phyloP scores from a whole-genome alignment of 768 basidiomycete genomes.

The Suillus variegatus region DNA sequence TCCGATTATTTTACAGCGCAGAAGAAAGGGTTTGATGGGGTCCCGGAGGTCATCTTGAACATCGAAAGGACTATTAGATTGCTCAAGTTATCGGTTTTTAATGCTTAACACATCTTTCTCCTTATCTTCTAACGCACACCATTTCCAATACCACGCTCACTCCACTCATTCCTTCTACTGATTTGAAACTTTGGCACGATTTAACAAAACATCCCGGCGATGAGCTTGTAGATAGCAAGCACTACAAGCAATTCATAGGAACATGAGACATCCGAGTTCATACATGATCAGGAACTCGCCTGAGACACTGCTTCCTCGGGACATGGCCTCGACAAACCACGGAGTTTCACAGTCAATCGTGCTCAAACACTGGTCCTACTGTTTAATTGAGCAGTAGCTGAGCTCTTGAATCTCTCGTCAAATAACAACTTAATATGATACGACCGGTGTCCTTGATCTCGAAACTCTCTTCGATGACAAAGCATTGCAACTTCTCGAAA shows the following conservation, averaged over 20 bases:
- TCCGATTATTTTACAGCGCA: background rate
- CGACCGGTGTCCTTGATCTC: background rate
- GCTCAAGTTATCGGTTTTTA: constrained; percentile 7
- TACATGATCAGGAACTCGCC: background rate
- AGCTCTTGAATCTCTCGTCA: background rate
- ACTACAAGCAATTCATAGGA: background rate
- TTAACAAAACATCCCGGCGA: background rate
- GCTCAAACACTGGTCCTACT: background rate
- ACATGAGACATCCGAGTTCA: background rate
- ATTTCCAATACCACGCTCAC: constrained; percentile 5
- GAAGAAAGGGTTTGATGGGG: background rate
- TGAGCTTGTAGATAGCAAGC: background rate
- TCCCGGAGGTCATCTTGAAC: background rate
- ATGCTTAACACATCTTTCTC: constrained; percentile 4
- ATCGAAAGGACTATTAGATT: background rate
- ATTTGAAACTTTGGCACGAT: background rate
- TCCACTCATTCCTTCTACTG: background rate
- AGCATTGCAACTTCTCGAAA: background rate
- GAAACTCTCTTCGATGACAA: background rate
- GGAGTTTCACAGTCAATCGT: background rate
- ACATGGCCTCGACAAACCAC: background rate
- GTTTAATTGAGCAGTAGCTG: background rate
- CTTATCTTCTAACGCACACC: background rate
- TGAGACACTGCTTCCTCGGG: background rate
- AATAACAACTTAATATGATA: background rate